Base-by-base conservation (phyloP, 2,329 filamentous ascomycete genomes). In the Exophiala sp. region DNA sequence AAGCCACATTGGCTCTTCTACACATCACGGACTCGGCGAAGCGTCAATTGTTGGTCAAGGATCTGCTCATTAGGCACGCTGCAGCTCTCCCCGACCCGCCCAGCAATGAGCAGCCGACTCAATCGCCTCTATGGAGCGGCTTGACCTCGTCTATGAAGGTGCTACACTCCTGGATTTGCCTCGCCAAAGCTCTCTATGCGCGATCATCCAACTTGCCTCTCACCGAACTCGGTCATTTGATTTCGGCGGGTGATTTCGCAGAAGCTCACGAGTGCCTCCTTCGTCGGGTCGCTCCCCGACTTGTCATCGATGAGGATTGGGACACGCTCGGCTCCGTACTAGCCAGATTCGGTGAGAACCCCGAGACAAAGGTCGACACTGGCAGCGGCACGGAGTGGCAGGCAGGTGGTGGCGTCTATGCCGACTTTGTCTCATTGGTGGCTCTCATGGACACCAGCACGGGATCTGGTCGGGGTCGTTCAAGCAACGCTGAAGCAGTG, bases 351-450 rank as follows among this genome's bases (percentile, higher is more conserved):
- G 67, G 72, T 5, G 70, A 82, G 44, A 75, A 74, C 1, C 80
- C 77, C 11, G 51, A 45, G 16, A 29, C 24, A 5, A 51, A 52
- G 6, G 45, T 57, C n/a, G 39, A 48, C 19, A 16, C 35, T 6
- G 24, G 14, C 18, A 32, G 22, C 76, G 80, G 24, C 70, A 76
- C 30, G 70, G 73, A 16, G 82, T 95, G 24, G 69, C 77, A 9
- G 82, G 84, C 46, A 96, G 93, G 93, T 73, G 90, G 89, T 22
- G 91, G 88, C 3, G 82, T 97, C 19, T 97, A 95, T 65, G 73
- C 76, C 24, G 78, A 81, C 60, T 82, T 78, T 64, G 68, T 81
- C 23, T 70, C 72, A 42, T 64, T 82, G 30, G 67, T 76, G 16
- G 68, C 54, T 59, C 64, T 59, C 58, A 65, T 37, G 50, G 65